Evolutionary conservation across 1,139 yeast species (phyloP), one percentile per base, ranked within the genome.

Genomic region (Kazachstania sp.): DNA sequence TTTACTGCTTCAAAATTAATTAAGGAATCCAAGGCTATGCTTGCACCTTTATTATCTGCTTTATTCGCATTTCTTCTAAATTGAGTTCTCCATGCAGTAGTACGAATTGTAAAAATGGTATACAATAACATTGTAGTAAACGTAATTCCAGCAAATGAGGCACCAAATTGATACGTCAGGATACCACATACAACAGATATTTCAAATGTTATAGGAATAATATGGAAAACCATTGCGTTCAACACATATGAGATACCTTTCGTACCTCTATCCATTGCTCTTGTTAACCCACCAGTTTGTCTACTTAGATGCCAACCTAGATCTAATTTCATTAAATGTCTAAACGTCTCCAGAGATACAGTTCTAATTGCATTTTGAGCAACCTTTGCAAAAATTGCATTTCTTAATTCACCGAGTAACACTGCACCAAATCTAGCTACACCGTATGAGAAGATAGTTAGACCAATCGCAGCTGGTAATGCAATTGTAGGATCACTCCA

Each of bases 201-300:
- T 66, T 92, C 99, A 64, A 92, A 84, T 1, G 95, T 75, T 36
- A 92, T 84, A 6, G 99, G 99, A 40, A 92, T 73, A 31, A 92
- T 90, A 64, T 94, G 98, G 70, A 92, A 92, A 13, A 94, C 96
- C 95, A 92, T 86, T 3, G 98, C 96, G 37, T 86, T 81, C 46
- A 92, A 71, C 5, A 92, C 97, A 60, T 85, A 90, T 23, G 95
- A 83, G 46, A 92, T 92, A 68, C 99, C 98, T 58, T 92, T 92
- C 1, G 97, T 92, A 64, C 99, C 99, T 57, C 98, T 74, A 61
- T 92, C 99, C 59, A 92, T 92, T 1, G 98, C 97, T 52, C 98
- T 73, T 0, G 97, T 92, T 41, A 92, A 69, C 0, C 96, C 97
- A 55, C 99, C 99, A 0, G 98, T 94, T 64, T 94, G 97, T 57